Evolutionary conservation across 1,284 basidiomycete species (phyloP).

Genomic region (Malassezia slooffiae): DNA sequence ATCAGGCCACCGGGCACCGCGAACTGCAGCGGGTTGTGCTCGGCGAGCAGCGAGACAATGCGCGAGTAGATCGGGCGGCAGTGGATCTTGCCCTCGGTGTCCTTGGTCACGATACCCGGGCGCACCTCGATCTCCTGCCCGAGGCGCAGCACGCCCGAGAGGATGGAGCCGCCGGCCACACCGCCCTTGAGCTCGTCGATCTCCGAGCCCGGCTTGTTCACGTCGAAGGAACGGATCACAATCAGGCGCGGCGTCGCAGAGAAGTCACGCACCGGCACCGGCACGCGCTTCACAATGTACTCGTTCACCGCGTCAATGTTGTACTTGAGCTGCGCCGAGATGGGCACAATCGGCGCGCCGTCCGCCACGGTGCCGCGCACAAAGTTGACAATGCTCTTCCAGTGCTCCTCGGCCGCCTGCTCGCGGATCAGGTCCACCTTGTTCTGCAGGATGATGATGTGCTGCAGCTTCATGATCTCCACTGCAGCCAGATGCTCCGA

Average conservation of each 20-base stretch:
- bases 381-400: conserved; percentile 41
- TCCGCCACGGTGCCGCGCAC: conserved; percentile 73
- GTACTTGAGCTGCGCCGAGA: conserved; percentile 95
- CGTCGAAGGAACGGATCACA: conserved; percentile 99
- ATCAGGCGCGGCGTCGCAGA: conserved; percentile 80
- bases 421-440: conserved; percentile 47
- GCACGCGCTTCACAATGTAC: conserved; percentile 93
- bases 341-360: conserved; percentile 91
- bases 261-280: conserved; percentile 87
- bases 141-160: conserved; percentile 76
- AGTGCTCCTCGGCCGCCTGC: conserved; percentile 44
- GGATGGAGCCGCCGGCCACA: conserved; percentile 90
- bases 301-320: conserved; percentile 99
- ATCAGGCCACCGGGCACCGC: conserved; percentile 95
- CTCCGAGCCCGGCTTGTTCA: conserved; percentile 96
- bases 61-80: conserved; percentile 87
- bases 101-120: conserved; percentile 93
- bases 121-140: conserved; percentile 94
- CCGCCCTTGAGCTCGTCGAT: conserved; percentile 95
- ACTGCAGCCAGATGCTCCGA: conserved; percentile 96
- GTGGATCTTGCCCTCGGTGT: conserved; percentile 73
- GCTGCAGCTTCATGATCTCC: conserved; percentile 96
- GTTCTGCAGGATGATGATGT: conserved; percentile 87
- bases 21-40: conserved; percentile 86
- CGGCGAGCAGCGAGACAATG: conserved; percentile 83